These are phyloP conservation scores for Salix purpurea DNA, from an alignment of 345 rosid genomes.

Conservation along the genomic window DNA sequence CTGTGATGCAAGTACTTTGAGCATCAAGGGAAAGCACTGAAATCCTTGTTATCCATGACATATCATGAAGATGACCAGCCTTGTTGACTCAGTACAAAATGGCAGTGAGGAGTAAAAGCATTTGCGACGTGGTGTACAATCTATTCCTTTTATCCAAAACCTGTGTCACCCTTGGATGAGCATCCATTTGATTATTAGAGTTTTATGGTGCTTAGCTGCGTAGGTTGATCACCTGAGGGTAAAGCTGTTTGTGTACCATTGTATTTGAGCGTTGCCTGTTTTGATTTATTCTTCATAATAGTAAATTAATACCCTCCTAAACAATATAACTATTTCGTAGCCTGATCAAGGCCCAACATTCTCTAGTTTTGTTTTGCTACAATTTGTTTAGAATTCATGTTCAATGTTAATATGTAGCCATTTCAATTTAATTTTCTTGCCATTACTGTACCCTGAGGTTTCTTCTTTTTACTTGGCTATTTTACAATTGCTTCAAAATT, in stretches of 20 bases:
- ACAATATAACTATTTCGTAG: no score
- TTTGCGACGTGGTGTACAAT: no score
- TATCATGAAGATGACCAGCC: no score
- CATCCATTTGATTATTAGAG: neutral
- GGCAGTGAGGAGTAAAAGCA: no score
- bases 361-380: no score
- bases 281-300: neutral
- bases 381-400: neutral
- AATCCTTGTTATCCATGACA: no score
- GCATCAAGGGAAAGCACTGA: no score
- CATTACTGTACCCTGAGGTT: neutral
- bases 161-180: neutral
- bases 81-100: no score
- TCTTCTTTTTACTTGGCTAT: neutral
- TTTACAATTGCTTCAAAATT: neutral
- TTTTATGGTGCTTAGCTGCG: neutral
- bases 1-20: no score
- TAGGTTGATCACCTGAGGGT: constrained; percentile 4
- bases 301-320: neutral
- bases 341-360: no score
- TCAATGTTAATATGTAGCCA: neutral
- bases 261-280: neutral
- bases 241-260: neutral
- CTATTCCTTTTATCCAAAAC: neutral
- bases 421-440: neutral